Evolutionary conservation across 2,329 filamentous ascomycete genomes (phyloP).

Genomic region (Penicillium corylophilum): DNA sequence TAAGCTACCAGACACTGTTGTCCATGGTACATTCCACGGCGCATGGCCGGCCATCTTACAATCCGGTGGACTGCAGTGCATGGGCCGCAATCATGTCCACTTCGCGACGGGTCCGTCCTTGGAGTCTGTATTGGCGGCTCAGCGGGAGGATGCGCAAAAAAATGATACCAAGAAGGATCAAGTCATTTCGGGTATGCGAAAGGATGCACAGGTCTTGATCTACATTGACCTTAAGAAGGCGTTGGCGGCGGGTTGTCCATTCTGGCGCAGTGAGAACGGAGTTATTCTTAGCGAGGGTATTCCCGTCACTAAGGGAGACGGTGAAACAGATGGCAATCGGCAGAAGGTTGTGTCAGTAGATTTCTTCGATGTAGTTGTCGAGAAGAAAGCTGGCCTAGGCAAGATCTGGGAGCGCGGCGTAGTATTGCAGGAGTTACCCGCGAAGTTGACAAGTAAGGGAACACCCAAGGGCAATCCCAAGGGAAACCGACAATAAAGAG

Average conservation of each 20-base stretch:
- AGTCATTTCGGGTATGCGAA: constrained; percentile 79
- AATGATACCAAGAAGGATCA: constrained; percentile 11
- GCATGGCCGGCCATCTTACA: constrained; percentile 73
- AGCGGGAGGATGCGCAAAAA: constrained; percentile 16
- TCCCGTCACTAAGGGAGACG: constrained; percentile 29
- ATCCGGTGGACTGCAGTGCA: constrained; percentile 74
- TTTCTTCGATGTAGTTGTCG: constrained; percentile 71
- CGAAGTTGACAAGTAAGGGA: constrained; percentile 41
- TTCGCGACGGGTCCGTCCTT: constrained; percentile 72
- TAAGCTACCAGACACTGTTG: constrained; percentile 62
- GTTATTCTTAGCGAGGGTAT: constrained; percentile 63
- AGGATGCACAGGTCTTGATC: constrained; percentile 72
- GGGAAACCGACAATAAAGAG: not conserved
- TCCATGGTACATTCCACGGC: constrained; percentile 86
- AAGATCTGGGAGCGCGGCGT: constrained; percentile 65
- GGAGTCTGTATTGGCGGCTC: constrained; percentile 32
- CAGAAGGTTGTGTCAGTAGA: constrained; percentile 61
- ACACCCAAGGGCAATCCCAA: constrained; percentile 26
- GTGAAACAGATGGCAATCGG: constrained; percentile 49
- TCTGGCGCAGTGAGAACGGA: constrained; percentile 78
- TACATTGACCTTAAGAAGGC: constrained; percentile 71
- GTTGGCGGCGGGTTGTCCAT: constrained; percentile 61
- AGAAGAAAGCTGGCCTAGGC: constrained; percentile 70
- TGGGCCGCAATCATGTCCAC: constrained; percentile 87
- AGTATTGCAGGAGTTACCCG: constrained; percentile 50